These are phyloP conservation scores for Eucalyptus sideroxylon DNA, from an alignment of 345 rosid genomes.

Conservation along the genomic window DNA sequence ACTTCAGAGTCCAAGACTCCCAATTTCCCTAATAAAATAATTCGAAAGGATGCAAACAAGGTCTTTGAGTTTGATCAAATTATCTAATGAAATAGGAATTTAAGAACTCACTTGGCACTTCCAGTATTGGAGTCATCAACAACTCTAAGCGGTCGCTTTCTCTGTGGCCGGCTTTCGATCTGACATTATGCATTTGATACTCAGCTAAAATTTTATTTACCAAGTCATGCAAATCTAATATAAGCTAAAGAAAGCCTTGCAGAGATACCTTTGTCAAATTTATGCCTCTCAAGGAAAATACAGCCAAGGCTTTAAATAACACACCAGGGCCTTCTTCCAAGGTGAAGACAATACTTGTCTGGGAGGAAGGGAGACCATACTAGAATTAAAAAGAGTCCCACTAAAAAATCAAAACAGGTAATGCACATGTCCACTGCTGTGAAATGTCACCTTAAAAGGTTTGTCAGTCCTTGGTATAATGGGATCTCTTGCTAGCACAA, in stretches of 20 bases:
- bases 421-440: background rate
- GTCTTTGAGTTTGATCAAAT: background rate
- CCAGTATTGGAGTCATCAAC: slow-evolving; percentile 43
- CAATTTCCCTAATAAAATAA: background rate
- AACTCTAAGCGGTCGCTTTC: slow-evolving; percentile 34
- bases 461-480: slow-evolving; percentile 27
- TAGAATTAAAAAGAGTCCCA: background rate
- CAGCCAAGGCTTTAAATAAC: slow-evolving; percentile 45
- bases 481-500: slow-evolving; percentile 51
- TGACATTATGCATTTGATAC: background rate
- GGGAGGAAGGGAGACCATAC: background rate
- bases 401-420: background rate
- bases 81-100: background rate
- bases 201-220: background rate
- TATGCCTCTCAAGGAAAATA: slow-evolving; percentile 36
- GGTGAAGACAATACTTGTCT: slow-evolving; percentile 47
- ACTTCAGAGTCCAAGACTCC: background rate
- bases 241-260: background rate
- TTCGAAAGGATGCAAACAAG: background rate
- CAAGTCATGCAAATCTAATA: background rate
- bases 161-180: slow-evolving; percentile 50
- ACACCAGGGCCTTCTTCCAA: slow-evolving; percentile 47
- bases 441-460: slow-evolving; percentile 16
- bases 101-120: slow-evolving; percentile 29
- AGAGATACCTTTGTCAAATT: slow-evolving; percentile 32